These are phyloP conservation scores for Dendrobium huoshanense DNA, from an alignment of 106 monocot species.

Conservation along the genomic window DNA sequence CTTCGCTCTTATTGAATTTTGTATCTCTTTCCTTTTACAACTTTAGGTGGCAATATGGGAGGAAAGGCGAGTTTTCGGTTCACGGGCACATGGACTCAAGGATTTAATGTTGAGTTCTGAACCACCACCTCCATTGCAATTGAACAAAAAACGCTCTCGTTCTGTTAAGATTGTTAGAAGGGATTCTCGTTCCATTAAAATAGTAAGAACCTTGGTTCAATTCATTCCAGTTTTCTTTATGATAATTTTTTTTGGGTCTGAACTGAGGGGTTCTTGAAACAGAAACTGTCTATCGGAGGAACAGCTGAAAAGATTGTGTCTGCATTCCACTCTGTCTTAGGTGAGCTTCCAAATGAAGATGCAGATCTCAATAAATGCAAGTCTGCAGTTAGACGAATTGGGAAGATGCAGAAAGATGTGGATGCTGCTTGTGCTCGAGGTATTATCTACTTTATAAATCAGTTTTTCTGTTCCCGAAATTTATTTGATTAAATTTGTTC, in stretches of 20 bases:
- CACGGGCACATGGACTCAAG: constrained; percentile 56
- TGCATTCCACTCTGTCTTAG: constrained; percentile 68
- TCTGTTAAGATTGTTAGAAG: constrained; percentile 77
- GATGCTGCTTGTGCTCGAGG: constrained; percentile 46
- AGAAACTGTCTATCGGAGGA: constrained; percentile 95
- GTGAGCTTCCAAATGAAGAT: constrained; percentile 62
- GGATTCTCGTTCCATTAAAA: constrained; percentile 82
- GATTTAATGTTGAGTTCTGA: constrained; percentile 89
- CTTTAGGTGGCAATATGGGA: constrained; percentile 90
- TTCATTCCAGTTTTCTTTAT: not conserved
- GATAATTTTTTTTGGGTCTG: not conserved
- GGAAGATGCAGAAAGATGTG: constrained; percentile 91
- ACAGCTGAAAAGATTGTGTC: constrained; percentile 88
- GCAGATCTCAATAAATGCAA: constrained; percentile 69
- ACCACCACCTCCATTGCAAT: constrained; percentile 60
- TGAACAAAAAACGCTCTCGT: constrained; percentile 71
- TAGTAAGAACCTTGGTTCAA: constrained; percentile 38
- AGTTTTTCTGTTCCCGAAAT: not conserved
- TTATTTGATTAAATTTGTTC: not conserved
- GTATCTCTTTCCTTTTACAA: not conserved
- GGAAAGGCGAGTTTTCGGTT: constrained; percentile 96
- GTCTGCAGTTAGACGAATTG: constrained; percentile 39
- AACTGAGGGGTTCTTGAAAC: constrained; percentile 4
- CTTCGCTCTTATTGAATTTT: not conserved
- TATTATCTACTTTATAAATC: constrained; percentile 7